phyloP scores from a whole-genome alignment of 2,329 filamentous ascomycete genomes.

The Scedosporium boydii region DNA sequence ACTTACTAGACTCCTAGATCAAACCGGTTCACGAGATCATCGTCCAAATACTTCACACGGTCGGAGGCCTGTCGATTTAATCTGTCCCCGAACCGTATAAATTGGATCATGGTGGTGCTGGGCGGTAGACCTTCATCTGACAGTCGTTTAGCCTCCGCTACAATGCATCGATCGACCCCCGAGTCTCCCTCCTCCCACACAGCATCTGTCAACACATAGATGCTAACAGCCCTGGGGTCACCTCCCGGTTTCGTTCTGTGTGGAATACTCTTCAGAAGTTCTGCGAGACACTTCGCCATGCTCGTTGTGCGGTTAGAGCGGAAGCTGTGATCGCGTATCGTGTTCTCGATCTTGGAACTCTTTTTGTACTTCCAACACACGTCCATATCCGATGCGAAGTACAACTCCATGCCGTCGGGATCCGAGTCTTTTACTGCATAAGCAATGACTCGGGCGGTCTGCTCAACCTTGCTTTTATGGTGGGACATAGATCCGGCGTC shows the following conservation, averaged over 20 bases:
- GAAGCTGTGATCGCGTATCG: background rate
- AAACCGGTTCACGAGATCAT: background rate
- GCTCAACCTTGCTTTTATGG: background rate
- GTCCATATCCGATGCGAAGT: background rate
- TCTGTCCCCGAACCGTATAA: background rate
- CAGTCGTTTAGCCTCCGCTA: background rate
- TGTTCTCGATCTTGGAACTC: background rate
- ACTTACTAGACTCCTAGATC: background rate
- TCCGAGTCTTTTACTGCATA: background rate
- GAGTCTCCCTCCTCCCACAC: background rate
- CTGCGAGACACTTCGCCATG: background rate
- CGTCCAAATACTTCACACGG: background rate
- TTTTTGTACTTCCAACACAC: background rate
- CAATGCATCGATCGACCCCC: background rate
- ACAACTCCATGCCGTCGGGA: background rate
- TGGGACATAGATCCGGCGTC: background rate
- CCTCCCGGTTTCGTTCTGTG: background rate
- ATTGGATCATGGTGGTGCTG: background rate
- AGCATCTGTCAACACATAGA: background rate
- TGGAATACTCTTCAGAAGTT: background rate
- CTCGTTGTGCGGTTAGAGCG: background rate
- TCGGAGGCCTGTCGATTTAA: background rate
- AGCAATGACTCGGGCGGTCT: background rate
- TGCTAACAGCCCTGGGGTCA: background rate
- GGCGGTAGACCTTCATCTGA: background rate